Conservation (phyloP, 2,329 filamentous ascomycete species). For the Mollisiaceae sp. region DNA sequence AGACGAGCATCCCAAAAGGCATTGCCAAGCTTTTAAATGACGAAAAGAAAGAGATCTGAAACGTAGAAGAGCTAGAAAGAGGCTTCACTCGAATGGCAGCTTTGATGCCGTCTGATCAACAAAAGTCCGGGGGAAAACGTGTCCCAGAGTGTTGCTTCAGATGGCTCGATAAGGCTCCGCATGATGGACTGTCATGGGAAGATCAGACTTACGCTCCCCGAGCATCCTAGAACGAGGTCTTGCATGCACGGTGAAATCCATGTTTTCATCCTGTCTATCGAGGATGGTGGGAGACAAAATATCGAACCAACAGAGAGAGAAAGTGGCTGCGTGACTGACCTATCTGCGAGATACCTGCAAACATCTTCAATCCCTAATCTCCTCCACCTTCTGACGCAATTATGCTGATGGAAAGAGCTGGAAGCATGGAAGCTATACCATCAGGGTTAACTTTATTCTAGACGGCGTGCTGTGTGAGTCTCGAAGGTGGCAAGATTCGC, state of each 20-base stretch:
- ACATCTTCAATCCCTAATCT: constrained; percentile 8
- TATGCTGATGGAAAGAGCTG: not conserved
- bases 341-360: constrained; percentile 11
- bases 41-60: constrained; percentile 19
- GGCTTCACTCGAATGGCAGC: constrained; percentile 9
- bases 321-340: constrained; percentile 8
- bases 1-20: constrained; percentile 2
- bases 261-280: not conserved
- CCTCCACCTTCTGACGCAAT: constrained; percentile 5
- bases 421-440: constrained; percentile 9
- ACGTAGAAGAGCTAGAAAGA: constrained; percentile 16
- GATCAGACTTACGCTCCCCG: constrained; percentile 3
- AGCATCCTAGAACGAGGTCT: constrained; percentile 1
- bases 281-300: not conserved
- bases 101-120: constrained; percentile 23
- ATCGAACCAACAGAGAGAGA: constrained; percentile 4
- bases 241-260: not conserved
- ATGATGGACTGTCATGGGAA: constrained; percentile 1
- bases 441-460: constrained; percentile 5
- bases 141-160: constrained; percentile 23
- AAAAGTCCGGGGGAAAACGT: not conserved
- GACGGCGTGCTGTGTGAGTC: constrained; percentile 6
- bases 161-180: constrained; percentile 12
- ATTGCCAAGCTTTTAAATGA: constrained; percentile 8
- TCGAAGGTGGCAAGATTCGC: constrained; percentile 8